These are phyloP conservation scores for Camellia japonica DNA, from an alignment of 148 eudicot species.

Conservation along the genomic window DNA sequence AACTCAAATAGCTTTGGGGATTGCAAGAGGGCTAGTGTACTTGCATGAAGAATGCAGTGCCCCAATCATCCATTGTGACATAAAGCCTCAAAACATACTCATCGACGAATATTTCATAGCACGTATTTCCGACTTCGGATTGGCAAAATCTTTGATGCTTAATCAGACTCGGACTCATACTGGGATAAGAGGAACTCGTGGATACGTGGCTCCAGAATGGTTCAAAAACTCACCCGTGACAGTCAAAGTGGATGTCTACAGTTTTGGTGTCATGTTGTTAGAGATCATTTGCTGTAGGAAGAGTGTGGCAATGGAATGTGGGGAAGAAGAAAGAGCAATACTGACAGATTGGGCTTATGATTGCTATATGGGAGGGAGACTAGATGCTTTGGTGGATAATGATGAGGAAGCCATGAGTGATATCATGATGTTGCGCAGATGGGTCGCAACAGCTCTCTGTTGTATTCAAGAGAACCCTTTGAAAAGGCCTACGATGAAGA, in stretches of 20 bases:
- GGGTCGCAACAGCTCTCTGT: slow-evolving; percentile 9
- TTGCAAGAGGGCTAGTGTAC: slow-evolving; percentile 22
- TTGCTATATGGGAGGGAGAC: slow-evolving; percentile 11
- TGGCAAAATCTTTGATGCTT: slow-evolving; percentile 11
- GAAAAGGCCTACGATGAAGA: slow-evolving; percentile 16
- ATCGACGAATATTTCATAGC: not conserved
- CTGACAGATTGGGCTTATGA: slow-evolving; percentile 22
- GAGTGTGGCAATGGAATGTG: slow-evolving; percentile 2
- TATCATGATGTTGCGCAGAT: not conserved
- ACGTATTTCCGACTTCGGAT: slow-evolving; percentile 16
- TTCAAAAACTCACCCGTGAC: slow-evolving; percentile 12
- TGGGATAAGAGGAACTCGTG: slow-evolving; percentile 22
- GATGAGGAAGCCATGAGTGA: slow-evolving; percentile 8
- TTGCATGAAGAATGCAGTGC: slow-evolving; percentile 20
- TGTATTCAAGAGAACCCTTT: slow-evolving; percentile 8
- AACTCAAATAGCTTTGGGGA: slow-evolving; percentile 12
- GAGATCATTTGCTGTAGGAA: slow-evolving; percentile 20
- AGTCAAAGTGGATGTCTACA: slow-evolving; percentile 17
- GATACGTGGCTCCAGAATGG: slow-evolving; percentile 24
- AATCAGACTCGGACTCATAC: slow-evolving; percentile 5
- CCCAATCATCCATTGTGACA: slow-evolving; percentile 18
- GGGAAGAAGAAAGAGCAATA: slow-evolving; percentile 13
- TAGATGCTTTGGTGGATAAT: slow-evolving; percentile 14
- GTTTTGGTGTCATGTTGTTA: slow-evolving; percentile 16
- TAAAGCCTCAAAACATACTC: slow-evolving; percentile 23